Conservation (phyloP, 2,329 filamentous ascomycete species). For the Bipolaris victoriae region DNA sequence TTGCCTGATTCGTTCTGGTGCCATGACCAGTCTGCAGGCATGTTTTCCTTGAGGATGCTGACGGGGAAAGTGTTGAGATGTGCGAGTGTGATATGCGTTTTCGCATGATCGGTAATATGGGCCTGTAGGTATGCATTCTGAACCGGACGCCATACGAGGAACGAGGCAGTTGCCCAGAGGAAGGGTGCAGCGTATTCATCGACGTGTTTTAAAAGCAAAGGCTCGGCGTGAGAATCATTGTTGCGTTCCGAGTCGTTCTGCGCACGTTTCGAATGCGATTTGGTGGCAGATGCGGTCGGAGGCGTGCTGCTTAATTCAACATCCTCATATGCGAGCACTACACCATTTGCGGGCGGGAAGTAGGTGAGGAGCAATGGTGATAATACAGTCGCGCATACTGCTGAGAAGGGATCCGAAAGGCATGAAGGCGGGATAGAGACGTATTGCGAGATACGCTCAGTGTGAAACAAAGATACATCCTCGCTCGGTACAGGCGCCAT, state of each 20-base stretch:
- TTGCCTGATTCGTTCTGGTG: constrained; percentile 36
- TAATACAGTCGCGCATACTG: constrained; percentile 74
- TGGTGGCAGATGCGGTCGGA: constrained; percentile 3
- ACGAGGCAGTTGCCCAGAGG: constrained; percentile 86
- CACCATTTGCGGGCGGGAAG: constrained; percentile 72
- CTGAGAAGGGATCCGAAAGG: constrained; percentile 72
- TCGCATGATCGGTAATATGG: constrained; percentile 82
- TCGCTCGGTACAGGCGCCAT: constrained; percentile 37
- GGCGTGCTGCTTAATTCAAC: constrained; percentile 68
- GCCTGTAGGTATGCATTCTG: constrained; percentile 78
- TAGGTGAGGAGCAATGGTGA: constrained; percentile 78
- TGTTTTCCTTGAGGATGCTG: constrained; percentile 75
- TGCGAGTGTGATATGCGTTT: constrained; percentile 85
- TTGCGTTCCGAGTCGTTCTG: constrained; percentile 9
- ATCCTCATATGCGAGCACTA: constrained; percentile 77
- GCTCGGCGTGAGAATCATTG: constrained; percentile 12
- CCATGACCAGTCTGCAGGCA: constrained; percentile 84
- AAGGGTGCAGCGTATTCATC: constrained; percentile 84
- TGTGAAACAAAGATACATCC: constrained; percentile 65
- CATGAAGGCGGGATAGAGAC: constrained; percentile 74
- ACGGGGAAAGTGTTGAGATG: constrained; percentile 94
- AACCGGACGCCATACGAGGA: constrained; percentile 80
- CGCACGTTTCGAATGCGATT: constrained; percentile 14
- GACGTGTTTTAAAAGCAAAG: constrained; percentile 33
- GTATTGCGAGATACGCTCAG: constrained; percentile 81